These are phyloP conservation scores for Golovinomyces cichoracearum DNA, from an alignment of 2,329 filamentous ascomycete species.

Conservation along the genomic window DNA sequence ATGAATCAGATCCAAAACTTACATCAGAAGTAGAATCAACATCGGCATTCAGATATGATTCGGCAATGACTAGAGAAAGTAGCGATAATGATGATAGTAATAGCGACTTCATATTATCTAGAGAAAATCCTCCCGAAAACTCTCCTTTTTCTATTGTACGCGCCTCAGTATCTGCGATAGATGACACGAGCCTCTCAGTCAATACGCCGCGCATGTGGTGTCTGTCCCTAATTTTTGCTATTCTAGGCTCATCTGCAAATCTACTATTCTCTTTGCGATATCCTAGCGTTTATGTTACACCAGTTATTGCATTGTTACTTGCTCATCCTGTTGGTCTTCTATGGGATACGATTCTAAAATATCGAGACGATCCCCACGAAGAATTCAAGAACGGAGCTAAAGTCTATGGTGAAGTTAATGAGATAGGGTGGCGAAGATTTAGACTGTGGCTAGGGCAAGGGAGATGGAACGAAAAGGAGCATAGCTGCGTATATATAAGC, in stretches of 20 bases:
- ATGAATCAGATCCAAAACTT: background rate
- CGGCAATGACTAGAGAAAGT: background rate
- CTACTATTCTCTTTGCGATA: conserved; percentile 76
- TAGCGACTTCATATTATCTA: background rate
- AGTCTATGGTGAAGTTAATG: conserved; percentile 5
- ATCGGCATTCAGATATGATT: background rate
- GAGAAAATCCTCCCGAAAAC: conserved; percentile 25
- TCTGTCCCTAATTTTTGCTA: conserved; percentile 51
- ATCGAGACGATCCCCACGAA: conserved; percentile 26
- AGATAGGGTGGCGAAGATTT: conserved; percentile 17
- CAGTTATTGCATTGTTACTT: conserved; percentile 62
- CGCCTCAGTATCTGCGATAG: conserved; percentile 50
- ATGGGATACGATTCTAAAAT: conserved; percentile 50
- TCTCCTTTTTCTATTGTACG: conserved; percentile 57
- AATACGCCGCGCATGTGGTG: conserved; percentile 75
- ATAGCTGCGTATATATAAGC: conserved; percentile 69
- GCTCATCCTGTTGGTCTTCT: conserved; percentile 60
- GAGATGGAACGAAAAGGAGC: conserved; percentile 68
- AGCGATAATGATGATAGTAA: background rate
- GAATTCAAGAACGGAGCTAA: conserved; percentile 28
- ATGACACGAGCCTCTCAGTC: conserved; percentile 54
- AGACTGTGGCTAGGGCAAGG: conserved; percentile 58
- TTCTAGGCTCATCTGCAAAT: conserved; percentile 61
- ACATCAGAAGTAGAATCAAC: background rate
- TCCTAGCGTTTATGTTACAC: conserved; percentile 70